Base-by-base conservation (phyloP, 495 filamentous ascomycete species). In the Daldinia vernicosa region DNA sequence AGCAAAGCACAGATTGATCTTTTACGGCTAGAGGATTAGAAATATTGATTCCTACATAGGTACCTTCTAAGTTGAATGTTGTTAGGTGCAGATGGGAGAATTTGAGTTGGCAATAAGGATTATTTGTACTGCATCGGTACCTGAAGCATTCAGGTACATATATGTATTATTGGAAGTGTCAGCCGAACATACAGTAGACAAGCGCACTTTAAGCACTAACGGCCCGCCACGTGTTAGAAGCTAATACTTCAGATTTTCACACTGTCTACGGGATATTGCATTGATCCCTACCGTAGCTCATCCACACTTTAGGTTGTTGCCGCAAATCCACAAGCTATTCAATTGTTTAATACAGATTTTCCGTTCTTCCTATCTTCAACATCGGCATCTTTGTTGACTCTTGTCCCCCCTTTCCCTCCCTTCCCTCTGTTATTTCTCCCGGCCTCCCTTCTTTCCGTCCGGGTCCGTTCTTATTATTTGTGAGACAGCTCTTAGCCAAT, bases 291-390 rank as follows among this genome's bases (percentile, higher is more conserved):
- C 35, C 69, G 52, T 37, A 71, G 58, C 63, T 71, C 69, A 64
- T n/a, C n/a, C 37, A 33, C 37, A 33, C 40, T 35, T 35, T n/a
- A n/a, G n/a, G n/a, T n/a, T n/a, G 53, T 56, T 17, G 28, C 53
- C 53, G 53, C 53, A 56, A 33, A 32, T 28, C 17, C 27, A 30
- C 53, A 32, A 0, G 30, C 27, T 15, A 56, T 66, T 45, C 40
- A 55, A 64, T 67, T 67, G 68, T 67, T 70, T 74, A 74, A 74
- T 71, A 71, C 60, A 53, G 64, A 63, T 59, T 61, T 71, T 32
- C 63, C 54, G 26, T 62, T 51, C 58, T 35, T 64, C 61, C 66
- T 40, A 53, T 71, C 72, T 69, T 71, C 60, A 66, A 63, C 66
- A 68, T 70, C 66, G 60, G 76, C 62, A 71, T 79, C 51, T 43